A percentile compares a stretch with the other conserved stretches of the same genome.
phyloP scores from a whole-genome alignment of 148 eudicot species.

The Cornus controversa region DNA sequence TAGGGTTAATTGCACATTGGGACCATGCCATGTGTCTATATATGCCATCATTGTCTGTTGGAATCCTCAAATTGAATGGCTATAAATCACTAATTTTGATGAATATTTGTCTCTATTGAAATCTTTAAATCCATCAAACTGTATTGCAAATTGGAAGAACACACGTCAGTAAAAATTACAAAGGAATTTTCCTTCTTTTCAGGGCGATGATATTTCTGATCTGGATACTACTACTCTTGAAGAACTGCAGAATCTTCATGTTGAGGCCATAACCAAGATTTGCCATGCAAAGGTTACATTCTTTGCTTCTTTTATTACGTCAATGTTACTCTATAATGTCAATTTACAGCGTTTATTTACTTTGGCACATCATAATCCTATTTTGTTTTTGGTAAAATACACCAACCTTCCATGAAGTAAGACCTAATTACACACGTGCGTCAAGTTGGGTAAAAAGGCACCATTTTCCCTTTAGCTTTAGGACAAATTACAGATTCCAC shows the following conservation, averaged over 20 bases:
- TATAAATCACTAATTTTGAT: too few relatives aligned
- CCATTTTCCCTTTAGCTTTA: neutral
- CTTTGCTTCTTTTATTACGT: neutral
- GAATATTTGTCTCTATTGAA: neutral
- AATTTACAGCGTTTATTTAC: neutral
- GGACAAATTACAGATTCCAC: neutral
- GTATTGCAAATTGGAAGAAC: neutral
- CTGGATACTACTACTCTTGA: conserved; percentile 25
- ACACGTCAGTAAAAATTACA: neutral
- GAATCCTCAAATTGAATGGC: neutral
- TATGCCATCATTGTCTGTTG: neutral
- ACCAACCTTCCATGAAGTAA: too few relatives aligned
- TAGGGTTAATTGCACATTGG: neutral
- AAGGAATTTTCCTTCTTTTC: conserved; percentile 12
- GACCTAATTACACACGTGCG: too few relatives aligned
- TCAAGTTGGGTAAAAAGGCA: too few relatives aligned
- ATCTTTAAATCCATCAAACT: neutral
- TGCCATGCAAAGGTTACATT: conserved; percentile 26
- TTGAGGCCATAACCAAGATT: conserved; percentile 38
- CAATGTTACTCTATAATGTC: neutral
- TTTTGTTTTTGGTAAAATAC: neutral
- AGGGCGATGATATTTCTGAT: conserved; percentile 31
- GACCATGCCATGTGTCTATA: neutral
- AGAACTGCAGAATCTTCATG: conserved; percentile 34
- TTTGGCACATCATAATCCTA: neutral